These are phyloP conservation scores for Paxillus rubicundulus DNA, from an alignment of 768 basidiomycete genomes.

Conservation along the genomic window DNA sequence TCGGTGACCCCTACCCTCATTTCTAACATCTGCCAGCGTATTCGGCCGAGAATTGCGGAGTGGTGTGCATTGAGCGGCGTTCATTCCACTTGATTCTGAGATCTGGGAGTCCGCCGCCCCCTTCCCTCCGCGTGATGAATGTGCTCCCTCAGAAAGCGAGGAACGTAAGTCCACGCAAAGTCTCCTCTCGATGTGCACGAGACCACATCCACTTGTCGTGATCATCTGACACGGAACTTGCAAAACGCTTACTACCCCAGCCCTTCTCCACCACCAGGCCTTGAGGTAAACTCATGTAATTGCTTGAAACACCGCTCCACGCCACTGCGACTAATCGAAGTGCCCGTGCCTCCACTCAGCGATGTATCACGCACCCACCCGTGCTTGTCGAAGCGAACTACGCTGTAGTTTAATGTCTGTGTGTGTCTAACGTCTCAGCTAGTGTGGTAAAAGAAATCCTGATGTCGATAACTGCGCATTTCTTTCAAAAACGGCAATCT, in stretches of 20 bases:
- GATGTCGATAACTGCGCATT: too few relatives aligned
- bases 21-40: neutral
- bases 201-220: neutral
- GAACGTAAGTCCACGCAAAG: conserved; percentile 23
- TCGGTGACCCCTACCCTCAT: neutral
- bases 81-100: conserved; percentile 8
- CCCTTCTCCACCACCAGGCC: neutral
- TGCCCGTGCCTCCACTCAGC: neutral
- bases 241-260: neutral
- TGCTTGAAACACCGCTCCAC: conserved; percentile 13
- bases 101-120: conserved; percentile 11
- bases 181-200: conserved; percentile 15
- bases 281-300: neutral
- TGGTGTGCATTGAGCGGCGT: conserved; percentile 23
- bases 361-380: too few relatives aligned
- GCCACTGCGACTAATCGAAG: neutral
- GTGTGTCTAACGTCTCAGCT: too few relatives aligned
- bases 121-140: conserved; percentile 17
- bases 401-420: neutral
- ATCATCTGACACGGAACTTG: neutral
- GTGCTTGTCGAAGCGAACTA: neutral
- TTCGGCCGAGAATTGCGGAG: conserved; percentile 24
- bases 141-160: conserved; percentile 16
- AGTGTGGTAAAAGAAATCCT: too few relatives aligned
- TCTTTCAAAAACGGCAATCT: too few relatives aligned